A percentile compares a stretch with the other conserved stretches of the same genome.
phyloP scores from a whole-genome alignment of 164 flowering plant species.

The Berberis vulgaris region DNA sequence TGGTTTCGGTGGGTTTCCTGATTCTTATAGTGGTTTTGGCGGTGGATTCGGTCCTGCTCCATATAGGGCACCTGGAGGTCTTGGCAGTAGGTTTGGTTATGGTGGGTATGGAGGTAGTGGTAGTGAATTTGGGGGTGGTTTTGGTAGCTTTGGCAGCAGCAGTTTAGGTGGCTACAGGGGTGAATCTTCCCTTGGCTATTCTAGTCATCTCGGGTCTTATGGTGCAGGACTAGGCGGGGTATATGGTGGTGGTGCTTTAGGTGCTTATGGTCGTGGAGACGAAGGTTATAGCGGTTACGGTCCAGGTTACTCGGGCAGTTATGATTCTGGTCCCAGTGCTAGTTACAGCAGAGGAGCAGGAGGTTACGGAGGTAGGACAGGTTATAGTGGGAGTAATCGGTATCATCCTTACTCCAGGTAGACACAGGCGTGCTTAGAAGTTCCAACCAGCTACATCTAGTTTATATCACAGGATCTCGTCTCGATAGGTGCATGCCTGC shows the following conservation, averaged over 20 bases:
- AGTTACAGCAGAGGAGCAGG: slow-evolving; percentile 68
- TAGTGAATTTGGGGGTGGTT: slow-evolving; percentile 42
- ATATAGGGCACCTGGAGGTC: slow-evolving; percentile 53
- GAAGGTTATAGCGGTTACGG: slow-evolving; percentile 59
- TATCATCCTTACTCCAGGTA: slow-evolving; percentile 89
- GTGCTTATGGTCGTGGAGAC: slow-evolving; percentile 46
- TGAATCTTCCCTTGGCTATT: slow-evolving; percentile 40
- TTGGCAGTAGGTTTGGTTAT: slow-evolving; percentile 53
- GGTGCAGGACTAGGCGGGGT: slow-evolving; percentile 40
- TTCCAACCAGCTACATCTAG: not conserved
- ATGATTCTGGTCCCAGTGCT: slow-evolving; percentile 70
- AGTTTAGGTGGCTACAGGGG: slow-evolving; percentile 40
- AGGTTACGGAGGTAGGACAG: slow-evolving; percentile 65
- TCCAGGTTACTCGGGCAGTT: slow-evolving; percentile 49
- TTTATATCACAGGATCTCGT: not conserved
- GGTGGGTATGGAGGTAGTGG: slow-evolving; percentile 40
- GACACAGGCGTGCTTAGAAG: slow-evolving; percentile 16
- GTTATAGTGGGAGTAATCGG: slow-evolving; percentile 81
- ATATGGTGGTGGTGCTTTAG: slow-evolving; percentile 27
- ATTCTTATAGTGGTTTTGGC: slow-evolving; percentile 50
- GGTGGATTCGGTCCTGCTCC: slow-evolving; percentile 62
- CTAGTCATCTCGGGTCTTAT: slow-evolving; percentile 51
- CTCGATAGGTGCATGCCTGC: not conserved
- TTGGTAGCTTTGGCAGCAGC: slow-evolving; percentile 35
- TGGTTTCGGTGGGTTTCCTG: slow-evolving; percentile 50